Base-by-base conservation (phyloP, 2,329 filamentous ascomycete species). In the Aspergillus fischeri region DNA sequence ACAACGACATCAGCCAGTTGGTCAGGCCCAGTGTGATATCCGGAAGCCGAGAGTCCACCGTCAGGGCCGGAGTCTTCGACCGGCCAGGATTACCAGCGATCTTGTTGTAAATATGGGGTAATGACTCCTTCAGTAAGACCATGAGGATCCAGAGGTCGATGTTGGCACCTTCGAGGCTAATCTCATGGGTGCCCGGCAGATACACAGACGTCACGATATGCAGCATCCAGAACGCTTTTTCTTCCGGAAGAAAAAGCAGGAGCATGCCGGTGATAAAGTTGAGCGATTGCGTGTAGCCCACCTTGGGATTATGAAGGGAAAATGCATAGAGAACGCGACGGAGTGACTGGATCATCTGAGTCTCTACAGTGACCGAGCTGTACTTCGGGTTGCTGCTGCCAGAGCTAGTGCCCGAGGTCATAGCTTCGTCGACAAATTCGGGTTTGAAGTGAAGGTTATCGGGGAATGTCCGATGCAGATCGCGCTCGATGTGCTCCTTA, bases 1-100 rank as follows among this genome's bases (percentile, higher is more conserved):
- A 97, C 66, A 94, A 90, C 51, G 90, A 95, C 93, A 97, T 97
- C 74, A 97, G 95, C 93, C 93, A 97, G 3, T 92, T 90, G 9
- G 92, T 96, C 74, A 94, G 91, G 65, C 92, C 95, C 4, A 97
- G 82, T 0, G 91, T 94, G 63, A 97, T 93, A 11, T 93, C 92
- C 0, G 93, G 93, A 10, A 97, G 82, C 4, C 89, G 83, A 8
- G 75, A 75, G 49, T 73, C 61, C 57, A 77, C 67, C 38, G 71
- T 75, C 67, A 67, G 75, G 65, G 62, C 77, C 67, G 63, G 79
- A 74, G 67, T 72, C 58, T 73, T 77, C 56, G 69, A 67, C 53
- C 69, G 73, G 21, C 70, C 65, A 17, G 70, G 67, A 80, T 73
- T 93, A 60, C 86, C 86, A 29, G 91, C 91, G 64, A 97, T 92